Base-by-base conservation (phyloP, 2,329 filamentous ascomycete species). In the Grosmannia serpens region DNA sequence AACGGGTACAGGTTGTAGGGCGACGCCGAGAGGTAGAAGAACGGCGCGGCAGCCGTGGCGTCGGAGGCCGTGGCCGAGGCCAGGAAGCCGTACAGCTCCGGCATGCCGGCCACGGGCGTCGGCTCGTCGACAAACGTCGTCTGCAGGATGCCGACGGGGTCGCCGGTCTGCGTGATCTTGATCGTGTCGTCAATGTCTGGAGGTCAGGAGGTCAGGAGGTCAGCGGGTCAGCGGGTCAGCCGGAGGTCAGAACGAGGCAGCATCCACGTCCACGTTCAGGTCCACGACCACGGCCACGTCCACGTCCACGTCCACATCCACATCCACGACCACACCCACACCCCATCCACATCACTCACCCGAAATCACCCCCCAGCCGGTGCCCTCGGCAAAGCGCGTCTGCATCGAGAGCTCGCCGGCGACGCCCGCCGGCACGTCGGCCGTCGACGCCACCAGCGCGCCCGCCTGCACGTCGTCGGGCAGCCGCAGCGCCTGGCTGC, bases 1-100 rank as follows among this genome's bases (percentile, higher is more conserved):
- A 96, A 94, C 0, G 89, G 87, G 68, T 96, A 96, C 11, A 97
- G 81, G 65, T 95, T 96, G 75, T 96, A 96, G 0, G 92, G 92
- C 0, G 91, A 95, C 0, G 92, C 91, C 0, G 89, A 95, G 53
- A 97, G 81, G 71, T 97, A 97, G 76, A 95, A 96, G 80, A 89
- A 96, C 0, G 90, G 82, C 1, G 90, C 74, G 27, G 85, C 66
- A 4, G n/a, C n/a, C 77, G 2, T 7, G 20, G 3, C 41, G 41
- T 1, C 35, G 17, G 41, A 4, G 8, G 41, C 41, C 41, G 41
- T 44, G 41, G 64, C 7, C 38, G 72, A 70, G 51, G 85, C 75
- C 13, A 95, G 77, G 58, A 85, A 77, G 26, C 75, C 72, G 74
- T 96, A 96, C 1, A 96, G 78, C 65, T 89, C 85, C 0, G 91